Percentiles rank a stretch among this genome's conserved stretches.
Evolutionary conservation across 306 rosid genomes (phyloP).

Genomic region (Trifolium dubium): DNA sequence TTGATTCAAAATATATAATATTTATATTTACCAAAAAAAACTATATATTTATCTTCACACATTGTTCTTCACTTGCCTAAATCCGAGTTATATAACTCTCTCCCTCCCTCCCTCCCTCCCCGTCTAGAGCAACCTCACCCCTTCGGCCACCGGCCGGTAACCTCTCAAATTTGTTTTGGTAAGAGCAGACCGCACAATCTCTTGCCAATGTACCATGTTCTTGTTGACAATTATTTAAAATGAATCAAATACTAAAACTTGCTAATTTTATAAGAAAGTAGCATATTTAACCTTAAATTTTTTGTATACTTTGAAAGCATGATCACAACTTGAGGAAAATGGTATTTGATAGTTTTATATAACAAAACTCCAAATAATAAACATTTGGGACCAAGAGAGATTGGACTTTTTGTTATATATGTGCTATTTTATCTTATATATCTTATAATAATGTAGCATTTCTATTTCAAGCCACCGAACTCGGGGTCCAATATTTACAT

Average conservation of each 20-base stretch:
- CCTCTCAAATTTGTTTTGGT: too few species aligned
- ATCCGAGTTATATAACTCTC: too few species aligned
- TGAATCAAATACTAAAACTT: background rate
- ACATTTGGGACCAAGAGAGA: background rate
- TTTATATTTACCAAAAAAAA: too few species aligned
- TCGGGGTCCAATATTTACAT: background rate
- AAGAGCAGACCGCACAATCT: too few species aligned
- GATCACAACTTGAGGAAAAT: background rate
- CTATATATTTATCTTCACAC: too few species aligned
- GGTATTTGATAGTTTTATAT: background rate
- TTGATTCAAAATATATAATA: too few species aligned
- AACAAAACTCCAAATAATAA: background rate
- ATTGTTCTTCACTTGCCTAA: too few species aligned
- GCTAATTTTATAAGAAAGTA: background rate
- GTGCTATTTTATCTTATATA: background rate
- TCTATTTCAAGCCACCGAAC: background rate
- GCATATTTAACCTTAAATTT: background rate
- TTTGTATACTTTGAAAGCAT: background rate
- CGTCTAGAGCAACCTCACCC: too few species aligned
- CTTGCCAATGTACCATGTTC: too few species aligned
- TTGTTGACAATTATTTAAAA: too few species aligned
- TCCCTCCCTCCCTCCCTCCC: too few species aligned
- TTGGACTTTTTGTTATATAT: background rate
- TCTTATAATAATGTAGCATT: background rate
- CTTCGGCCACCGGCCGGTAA: too few species aligned